phyloP scores from a whole-genome alignment of 129 eudicot species.

The Tagetes patula region DNA sequence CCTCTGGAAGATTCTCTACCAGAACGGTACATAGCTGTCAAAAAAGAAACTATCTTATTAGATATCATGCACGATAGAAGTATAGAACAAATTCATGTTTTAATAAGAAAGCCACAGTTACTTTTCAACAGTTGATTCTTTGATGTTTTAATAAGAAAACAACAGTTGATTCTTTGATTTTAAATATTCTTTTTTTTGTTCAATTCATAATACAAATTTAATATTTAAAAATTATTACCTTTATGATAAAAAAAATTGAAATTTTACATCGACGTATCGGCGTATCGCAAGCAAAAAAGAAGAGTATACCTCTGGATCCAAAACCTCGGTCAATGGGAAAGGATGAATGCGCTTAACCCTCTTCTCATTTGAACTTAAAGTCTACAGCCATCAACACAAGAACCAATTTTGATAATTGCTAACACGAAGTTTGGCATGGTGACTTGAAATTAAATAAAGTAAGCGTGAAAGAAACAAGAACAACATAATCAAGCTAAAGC shows the following conservation, averaged over 20 bases:
- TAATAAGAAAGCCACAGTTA: neutral
- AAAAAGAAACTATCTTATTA: neutral
- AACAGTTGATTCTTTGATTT: neutral
- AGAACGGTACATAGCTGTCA: constrained; percentile 76
- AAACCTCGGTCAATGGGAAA: constrained; percentile 50
- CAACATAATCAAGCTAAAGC: neutral
- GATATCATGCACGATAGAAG: constrained; percentile 17
- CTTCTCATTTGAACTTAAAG: constrained; percentile 69
- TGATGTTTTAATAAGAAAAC: neutral
- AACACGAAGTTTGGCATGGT: neutral
- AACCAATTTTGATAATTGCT: neutral
- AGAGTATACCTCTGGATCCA: constrained; percentile 72
- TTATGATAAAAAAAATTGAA: neutral
- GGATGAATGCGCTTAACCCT: constrained; percentile 87
- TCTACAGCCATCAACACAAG: constrained; percentile 48
- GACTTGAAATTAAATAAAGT: neutral
- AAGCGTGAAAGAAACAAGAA: neutral
- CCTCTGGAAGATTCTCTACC: constrained; percentile 94
- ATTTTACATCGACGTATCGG: neutral
- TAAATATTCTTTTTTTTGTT: neutral
- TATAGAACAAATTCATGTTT: neutral
- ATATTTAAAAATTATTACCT: neutral
- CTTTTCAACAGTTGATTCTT: neutral
- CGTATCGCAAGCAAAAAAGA: neutral
- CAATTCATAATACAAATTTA: neutral